Evolutionary conservation across 306 rosid species (phyloP).

Genomic region (Hylodesmum podocarpum): DNA sequence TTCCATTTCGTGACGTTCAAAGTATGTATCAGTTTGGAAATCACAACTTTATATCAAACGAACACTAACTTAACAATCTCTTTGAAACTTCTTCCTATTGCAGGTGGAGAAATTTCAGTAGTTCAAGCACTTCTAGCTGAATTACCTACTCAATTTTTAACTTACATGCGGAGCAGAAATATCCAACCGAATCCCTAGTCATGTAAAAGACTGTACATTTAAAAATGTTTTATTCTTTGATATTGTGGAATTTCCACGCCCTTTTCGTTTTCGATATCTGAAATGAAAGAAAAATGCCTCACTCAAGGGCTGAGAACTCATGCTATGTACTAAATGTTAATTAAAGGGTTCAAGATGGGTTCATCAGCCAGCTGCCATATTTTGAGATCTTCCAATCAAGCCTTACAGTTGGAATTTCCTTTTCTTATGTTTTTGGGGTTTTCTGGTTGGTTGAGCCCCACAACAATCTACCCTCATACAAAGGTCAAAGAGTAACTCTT

Average conservation of each 20-base stretch:
- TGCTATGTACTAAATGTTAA: conserved; percentile 32
- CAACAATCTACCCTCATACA: neutral
- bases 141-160: conserved; percentile 88
- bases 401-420: conserved; percentile 20
- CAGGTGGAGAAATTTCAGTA: conserved; percentile 93
- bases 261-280: conserved; percentile 22
- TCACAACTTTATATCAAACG: neutral
- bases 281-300: neutral
- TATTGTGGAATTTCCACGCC: conserved; percentile 40
- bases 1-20: conserved; percentile 91
- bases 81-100: conserved; percentile 22
- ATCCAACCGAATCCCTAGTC: conserved; percentile 65
- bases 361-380: no score
- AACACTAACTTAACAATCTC: conserved; percentile 1
- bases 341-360: conserved; percentile 22
- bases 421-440: conserved; percentile 17
- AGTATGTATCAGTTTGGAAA: conserved; percentile 56
- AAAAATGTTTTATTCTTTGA: conserved; percentile 30
- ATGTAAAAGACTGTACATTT: conserved; percentile 51
- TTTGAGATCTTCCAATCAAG: conserved; percentile 7
- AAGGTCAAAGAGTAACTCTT: neutral
- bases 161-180: conserved; percentile 82
- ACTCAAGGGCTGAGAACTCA: conserved; percentile 29
- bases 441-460: conserved; percentile 1
- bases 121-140: conserved; percentile 96